Conservation (phyloP, 495 filamentous ascomycete genomes). For the Aspergillus nidulans region DNA sequence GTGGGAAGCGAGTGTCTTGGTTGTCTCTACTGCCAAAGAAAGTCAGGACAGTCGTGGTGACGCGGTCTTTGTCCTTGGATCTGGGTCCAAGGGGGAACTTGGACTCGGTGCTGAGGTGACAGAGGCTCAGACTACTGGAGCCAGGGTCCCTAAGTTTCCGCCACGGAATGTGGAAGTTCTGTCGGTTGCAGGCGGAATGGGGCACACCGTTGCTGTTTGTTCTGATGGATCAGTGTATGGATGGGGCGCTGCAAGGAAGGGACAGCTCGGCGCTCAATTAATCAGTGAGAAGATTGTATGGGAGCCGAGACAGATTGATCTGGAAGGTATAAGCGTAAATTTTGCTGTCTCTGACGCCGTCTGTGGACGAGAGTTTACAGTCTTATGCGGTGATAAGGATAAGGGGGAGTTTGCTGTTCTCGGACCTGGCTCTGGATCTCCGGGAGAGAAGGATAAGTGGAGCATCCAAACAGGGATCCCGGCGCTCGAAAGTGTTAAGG, state of each 20-base stretch:
- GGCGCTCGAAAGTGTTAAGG: slow-evolving; percentile 19
- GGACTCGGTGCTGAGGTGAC: slow-evolving; percentile 48
- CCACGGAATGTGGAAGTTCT: slow-evolving; percentile 46
- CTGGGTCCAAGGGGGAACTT: slow-evolving; percentile 65
- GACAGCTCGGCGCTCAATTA: slow-evolving; percentile 62
- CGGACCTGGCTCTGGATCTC: slow-evolving; percentile 42
- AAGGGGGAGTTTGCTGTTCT: slow-evolving; percentile 56
- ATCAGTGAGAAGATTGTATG: slow-evolving; percentile 42
- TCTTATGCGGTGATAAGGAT: slow-evolving; percentile 51
- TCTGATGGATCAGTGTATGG: slow-evolving; percentile 75
- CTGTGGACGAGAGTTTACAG: slow-evolving; percentile 81
- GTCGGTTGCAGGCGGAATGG: slow-evolving; percentile 65
- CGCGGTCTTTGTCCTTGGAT: slow-evolving; percentile 58
- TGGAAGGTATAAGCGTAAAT: slow-evolving; percentile 24
- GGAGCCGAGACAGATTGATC: slow-evolving; percentile 54
- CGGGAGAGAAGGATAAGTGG: slow-evolving; percentile 51
- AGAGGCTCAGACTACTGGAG: not conserved
- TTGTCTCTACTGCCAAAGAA: slow-evolving; percentile 23
- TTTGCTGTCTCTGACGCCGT: slow-evolving; percentile 54
- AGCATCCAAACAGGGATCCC: slow-evolving; percentile 45
- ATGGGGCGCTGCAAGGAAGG: slow-evolving; percentile 82
- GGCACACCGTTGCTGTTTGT: slow-evolving; percentile 69
- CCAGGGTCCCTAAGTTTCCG: slow-evolving; percentile 56
- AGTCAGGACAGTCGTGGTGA: slow-evolving; percentile 20
- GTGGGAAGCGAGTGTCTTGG: slow-evolving; percentile 68